A percentile compares a stretch with the other conserved stretches of the same genome.
Conservation (phyloP, 352 stramenopile genomes). For the Phytophthora cryptogea region DNA sequence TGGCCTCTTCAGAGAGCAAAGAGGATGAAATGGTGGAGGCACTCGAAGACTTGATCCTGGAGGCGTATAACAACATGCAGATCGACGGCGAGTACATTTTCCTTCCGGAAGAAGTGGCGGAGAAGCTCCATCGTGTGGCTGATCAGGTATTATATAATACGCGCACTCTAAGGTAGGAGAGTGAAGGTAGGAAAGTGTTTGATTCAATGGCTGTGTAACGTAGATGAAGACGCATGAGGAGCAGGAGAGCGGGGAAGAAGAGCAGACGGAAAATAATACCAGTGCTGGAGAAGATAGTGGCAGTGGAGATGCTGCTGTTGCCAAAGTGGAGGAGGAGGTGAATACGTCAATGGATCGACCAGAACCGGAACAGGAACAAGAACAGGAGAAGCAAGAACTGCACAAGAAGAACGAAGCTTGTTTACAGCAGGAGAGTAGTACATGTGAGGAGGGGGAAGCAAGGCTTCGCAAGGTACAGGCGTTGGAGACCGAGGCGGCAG, state of each 20-base stretch:
- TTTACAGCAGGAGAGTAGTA: conserved; percentile 8
- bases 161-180: not conserved
- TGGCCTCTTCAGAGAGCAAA: conserved; percentile 7
- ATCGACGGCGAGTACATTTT: conserved; percentile 84
- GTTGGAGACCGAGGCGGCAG: conserved; percentile 12
- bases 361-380: conserved; percentile 36
- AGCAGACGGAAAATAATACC: conserved; percentile 20
- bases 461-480: conserved; percentile 24
- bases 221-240: conserved; percentile 20
- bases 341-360: conserved; percentile 21
- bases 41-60: conserved; percentile 76
- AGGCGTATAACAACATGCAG: conserved; percentile 86
- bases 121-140: conserved; percentile 64
- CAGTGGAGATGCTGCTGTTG: conserved; percentile 16
- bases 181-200: not conserved
- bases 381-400: conserved; percentile 21
- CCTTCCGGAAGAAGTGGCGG: conserved; percentile 62
- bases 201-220: conserved; percentile 21
- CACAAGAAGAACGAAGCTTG: conserved; percentile 6
- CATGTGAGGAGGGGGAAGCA: conserved; percentile 16
- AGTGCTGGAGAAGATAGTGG: conserved; percentile 27
- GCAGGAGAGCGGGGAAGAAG: conserved; percentile 26
- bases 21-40: conserved; percentile 38
- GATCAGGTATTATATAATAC: conserved; percentile 38
- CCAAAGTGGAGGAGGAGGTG: conserved; percentile 9